Conservation (phyloP, 352 stramenopile genomes). For the Salisapilia sapeloensis region DNA sequence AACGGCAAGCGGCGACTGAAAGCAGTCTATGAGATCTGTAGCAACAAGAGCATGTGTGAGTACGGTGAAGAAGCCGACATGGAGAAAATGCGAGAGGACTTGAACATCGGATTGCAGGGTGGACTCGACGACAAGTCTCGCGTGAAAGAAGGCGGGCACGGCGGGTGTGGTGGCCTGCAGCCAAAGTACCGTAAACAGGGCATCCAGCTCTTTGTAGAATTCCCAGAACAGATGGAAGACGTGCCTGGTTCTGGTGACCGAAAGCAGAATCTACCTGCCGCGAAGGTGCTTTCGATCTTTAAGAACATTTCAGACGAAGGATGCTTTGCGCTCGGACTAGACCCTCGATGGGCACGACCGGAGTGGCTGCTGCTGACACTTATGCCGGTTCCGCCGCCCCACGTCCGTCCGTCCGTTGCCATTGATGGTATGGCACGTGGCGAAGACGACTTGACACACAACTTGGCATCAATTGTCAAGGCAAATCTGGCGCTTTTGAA, state of each 20-base stretch:
- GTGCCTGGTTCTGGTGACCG: conserved; percentile 88
- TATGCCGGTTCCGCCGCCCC: conserved; percentile 94
- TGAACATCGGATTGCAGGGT: conserved; percentile 73
- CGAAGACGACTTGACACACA: conserved; percentile 98
- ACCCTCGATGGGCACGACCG: conserved; percentile 89
- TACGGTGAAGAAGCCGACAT: conserved; percentile 74
- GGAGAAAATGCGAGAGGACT: conserved; percentile 79
- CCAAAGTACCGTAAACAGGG: conserved; percentile 94
- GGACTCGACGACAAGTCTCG: conserved; percentile 73
- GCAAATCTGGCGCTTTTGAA: conserved; percentile 92
- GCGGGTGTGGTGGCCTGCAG: conserved; percentile 72
- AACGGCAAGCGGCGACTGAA: conserved; percentile 85
- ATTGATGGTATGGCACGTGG: conserved; percentile 87
- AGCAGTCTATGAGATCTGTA: conserved; percentile 90
- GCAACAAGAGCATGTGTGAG: conserved; percentile 79
- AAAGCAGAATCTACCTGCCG: conserved; percentile 93
- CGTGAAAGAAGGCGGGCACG: conserved; percentile 62
- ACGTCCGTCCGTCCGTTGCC: conserved; percentile 94
- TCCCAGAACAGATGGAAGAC: conserved; percentile 89
- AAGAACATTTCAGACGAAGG: conserved; percentile 97
- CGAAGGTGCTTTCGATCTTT: conserved; percentile 91
- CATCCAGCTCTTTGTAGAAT: conserved; percentile 91
- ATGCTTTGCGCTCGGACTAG: conserved; percentile 86
- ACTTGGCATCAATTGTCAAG: conserved; percentile 97
- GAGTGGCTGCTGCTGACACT: conserved; percentile 99